Evolutionary conservation across 2,329 filamentous ascomycete genomes (phyloP).

Genomic region (Knoxdaviesia capensis): DNA sequence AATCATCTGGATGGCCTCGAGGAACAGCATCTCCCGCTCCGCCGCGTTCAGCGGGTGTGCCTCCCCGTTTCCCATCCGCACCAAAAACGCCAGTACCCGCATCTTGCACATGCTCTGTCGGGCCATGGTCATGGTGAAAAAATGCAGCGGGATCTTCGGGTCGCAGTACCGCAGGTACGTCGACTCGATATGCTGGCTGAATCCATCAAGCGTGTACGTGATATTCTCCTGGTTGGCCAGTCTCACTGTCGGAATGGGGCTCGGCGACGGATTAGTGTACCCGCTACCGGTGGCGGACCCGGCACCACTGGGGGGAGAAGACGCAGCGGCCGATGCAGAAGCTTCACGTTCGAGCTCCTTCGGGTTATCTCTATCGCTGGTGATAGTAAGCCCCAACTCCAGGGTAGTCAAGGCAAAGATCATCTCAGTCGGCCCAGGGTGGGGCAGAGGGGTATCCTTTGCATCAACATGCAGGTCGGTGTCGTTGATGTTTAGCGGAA

Average conservation of each 20-base stretch:
- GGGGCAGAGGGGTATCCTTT: conserved; percentile 28
- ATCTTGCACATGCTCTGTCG: conserved; percentile 33
- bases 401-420: conserved; percentile 35
- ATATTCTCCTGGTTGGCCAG: conserved; percentile 30
- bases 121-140: conserved; percentile 37
- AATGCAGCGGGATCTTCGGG: conserved; percentile 35
- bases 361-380: conserved; percentile 19
- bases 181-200: conserved; percentile 32
- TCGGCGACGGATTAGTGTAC: conserved; percentile 8
- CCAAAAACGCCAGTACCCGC: conserved; percentile 32
- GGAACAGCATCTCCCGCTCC: conserved; percentile 31
- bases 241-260: conserved; percentile 16
- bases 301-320: background rate
- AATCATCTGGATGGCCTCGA: conserved; percentile 34
- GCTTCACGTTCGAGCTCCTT: background rate
- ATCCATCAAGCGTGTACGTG: conserved; percentile 28
- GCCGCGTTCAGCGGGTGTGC: conserved; percentile 17
- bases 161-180: conserved; percentile 36
- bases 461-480: conserved; percentile 35
- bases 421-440: conserved; percentile 36
- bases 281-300: conserved; percentile 6
- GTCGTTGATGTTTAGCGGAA: conserved; percentile 42
- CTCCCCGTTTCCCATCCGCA: conserved; percentile 22
- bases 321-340: background rate
- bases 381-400: conserved; percentile 34